Conservation (phyloP, 495 filamentous ascomycete species). For the Penicillium longicatenatum region DNA sequence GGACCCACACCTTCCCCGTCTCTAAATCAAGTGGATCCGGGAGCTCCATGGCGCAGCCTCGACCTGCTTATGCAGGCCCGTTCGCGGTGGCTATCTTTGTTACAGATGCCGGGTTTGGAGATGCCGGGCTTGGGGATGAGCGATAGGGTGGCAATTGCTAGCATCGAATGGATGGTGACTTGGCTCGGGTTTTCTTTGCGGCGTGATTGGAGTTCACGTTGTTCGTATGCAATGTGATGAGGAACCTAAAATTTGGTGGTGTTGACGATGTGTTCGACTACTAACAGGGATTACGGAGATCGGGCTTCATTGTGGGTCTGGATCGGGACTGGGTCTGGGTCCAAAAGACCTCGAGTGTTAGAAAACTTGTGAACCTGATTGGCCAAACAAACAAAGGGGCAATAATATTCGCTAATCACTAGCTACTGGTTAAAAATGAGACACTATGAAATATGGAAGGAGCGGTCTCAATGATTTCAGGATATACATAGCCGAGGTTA, state of each 20-base stretch:
- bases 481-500: constrained; percentile 5
- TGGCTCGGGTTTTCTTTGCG: not conserved
- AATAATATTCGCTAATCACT: constrained; percentile 1
- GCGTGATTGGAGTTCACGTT: not conserved
- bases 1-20: not conserved
- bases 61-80: not conserved
- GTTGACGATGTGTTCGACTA: not conserved
- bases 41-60: not conserved
- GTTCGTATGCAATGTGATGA: not conserved
- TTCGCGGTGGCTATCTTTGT: not conserved
- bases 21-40: not conserved
- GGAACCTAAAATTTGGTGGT: not conserved
- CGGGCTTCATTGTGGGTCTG: not conserved
- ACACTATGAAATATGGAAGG: not conserved
- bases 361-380: not conserved
- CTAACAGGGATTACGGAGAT: not conserved
- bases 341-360: not conserved
- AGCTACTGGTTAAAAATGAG: not conserved
- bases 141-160: not conserved
- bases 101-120: not conserved
- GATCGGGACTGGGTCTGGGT: not conserved
- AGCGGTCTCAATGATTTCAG: constrained; percentile 1
- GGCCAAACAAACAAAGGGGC: not conserved
- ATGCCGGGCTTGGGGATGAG: not conserved
- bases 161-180: not conserved